Conservation (phyloP, 2,329 filamentous ascomycete genomes). For the Epicoccum nigrum region DNA sequence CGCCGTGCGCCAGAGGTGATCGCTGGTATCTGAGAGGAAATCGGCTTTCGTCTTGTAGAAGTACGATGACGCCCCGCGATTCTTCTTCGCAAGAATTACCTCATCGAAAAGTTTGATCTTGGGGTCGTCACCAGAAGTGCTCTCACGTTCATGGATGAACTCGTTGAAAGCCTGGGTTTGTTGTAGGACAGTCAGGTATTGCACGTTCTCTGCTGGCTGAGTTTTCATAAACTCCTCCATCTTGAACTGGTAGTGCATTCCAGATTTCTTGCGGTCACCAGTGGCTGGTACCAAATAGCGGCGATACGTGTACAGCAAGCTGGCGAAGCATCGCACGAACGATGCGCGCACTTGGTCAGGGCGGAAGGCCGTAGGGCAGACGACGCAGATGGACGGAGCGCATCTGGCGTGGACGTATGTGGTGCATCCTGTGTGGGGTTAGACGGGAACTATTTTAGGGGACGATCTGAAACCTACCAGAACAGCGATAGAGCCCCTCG, state of each 20-base stretch:
- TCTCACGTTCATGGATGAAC: constrained; percentile 83
- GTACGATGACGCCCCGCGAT: constrained; percentile 69
- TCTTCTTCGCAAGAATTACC: constrained; percentile 79
- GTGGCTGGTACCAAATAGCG: constrained; percentile 65
- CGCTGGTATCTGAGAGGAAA: constrained; percentile 74
- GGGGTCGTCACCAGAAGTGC: constrained; percentile 65
- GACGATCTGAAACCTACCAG: constrained; percentile 49
- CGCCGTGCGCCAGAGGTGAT: constrained; percentile 79
- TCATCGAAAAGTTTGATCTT: constrained; percentile 80
- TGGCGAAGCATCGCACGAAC: constrained; percentile 72
- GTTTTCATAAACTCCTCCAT: constrained; percentile 70
- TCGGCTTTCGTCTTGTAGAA: constrained; percentile 63
- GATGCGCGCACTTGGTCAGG: constrained; percentile 70
- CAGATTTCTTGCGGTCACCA: constrained; percentile 66
- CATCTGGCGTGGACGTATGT: constrained; percentile 64
- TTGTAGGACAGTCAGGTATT: constrained; percentile 67
- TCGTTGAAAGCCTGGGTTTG: constrained; percentile 78
- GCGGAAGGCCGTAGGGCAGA: constrained; percentile 70
- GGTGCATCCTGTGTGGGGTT: constrained; percentile 58
- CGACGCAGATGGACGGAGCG: constrained; percentile 64
- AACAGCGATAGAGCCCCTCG: constrained; percentile 78
- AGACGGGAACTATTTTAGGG: constrained; percentile 20
- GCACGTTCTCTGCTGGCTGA: constrained; percentile 67
- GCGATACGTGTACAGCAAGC: constrained; percentile 71
- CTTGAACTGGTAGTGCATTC: constrained; percentile 68